Conservation (phyloP, 2,329 filamentous ascomycete species). For the Sporothrix humicola region DNA sequence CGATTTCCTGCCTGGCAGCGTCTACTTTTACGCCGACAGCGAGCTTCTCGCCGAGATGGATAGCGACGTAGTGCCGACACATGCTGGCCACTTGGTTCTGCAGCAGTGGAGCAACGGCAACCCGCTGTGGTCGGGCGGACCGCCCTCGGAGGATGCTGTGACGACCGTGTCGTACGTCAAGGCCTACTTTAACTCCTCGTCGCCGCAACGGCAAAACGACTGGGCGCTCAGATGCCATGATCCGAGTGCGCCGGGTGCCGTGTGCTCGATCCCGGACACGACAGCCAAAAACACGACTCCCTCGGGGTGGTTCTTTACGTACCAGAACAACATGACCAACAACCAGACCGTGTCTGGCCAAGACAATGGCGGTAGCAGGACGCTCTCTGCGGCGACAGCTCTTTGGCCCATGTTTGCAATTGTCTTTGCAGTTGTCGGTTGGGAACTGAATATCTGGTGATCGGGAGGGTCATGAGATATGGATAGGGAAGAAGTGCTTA, state of each 20-base stretch:
- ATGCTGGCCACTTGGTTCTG: conserved; percentile 69
- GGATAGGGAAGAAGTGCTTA: neutral
- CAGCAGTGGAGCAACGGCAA: conserved; percentile 84
- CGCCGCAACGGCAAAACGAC: conserved; percentile 48
- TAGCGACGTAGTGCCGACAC: conserved; percentile 62
- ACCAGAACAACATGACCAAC: conserved; percentile 52
- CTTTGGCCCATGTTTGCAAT: conserved; percentile 25
- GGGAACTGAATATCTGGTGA: conserved; percentile 31
- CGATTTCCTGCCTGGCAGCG: conserved; percentile 68
- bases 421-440: neutral
- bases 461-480: neutral
- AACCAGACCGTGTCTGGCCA: conserved; percentile 52
- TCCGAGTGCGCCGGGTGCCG: conserved; percentile 45
- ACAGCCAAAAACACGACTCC: conserved; percentile 45
- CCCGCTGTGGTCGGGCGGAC: conserved; percentile 71
- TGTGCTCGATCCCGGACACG: conserved; percentile 59
- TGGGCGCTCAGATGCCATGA: conserved; percentile 52
- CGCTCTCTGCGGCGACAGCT: neutral
- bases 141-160: conserved; percentile 65
- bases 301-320: conserved; percentile 56
- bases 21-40: conserved; percentile 74
- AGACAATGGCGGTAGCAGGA: conserved; percentile 18
- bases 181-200: conserved; percentile 78
- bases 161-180: conserved; percentile 73
- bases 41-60: conserved; percentile 61